Percentiles rank a stretch among this genome's conserved stretches.
Conservation (phyloP, 805 yeast genomes). For the Saturnispora zaruensis region DNA sequence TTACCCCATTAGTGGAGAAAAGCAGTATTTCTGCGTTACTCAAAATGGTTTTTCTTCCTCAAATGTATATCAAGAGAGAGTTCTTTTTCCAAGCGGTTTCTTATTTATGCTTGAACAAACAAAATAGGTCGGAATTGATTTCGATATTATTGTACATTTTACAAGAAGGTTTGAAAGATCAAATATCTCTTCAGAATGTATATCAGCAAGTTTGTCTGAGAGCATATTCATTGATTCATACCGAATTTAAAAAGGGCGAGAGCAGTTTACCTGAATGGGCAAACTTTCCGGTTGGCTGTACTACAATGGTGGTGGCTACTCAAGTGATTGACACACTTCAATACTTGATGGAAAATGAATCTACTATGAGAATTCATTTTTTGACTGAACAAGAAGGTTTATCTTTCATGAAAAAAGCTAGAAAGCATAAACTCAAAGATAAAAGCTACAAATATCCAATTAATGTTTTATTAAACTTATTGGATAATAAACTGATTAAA, state of each 20-base stretch:
- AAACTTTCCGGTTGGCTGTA: constrained; percentile 48
- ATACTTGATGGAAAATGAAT: constrained; percentile 56
- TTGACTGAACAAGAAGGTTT: constrained; percentile 66
- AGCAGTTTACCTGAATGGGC: constrained; percentile 1
- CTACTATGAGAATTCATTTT: constrained; percentile 63
- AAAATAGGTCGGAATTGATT: constrained; percentile 67
- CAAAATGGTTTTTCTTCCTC: constrained; percentile 66
- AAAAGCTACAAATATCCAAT: constrained; percentile 58
- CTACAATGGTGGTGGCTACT: constrained; percentile 64
- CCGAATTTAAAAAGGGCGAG: background rate
- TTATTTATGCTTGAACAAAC: constrained; percentile 65
- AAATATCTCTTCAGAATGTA: constrained; percentile 50
- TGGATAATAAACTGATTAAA: constrained; percentile 55
- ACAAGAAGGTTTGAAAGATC: constrained; percentile 65
- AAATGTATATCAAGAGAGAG: constrained; percentile 53
- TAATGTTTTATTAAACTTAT: constrained; percentile 52
- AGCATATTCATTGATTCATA: constrained; percentile 26
- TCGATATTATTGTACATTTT: constrained; percentile 58
- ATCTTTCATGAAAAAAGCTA: constrained; percentile 32
- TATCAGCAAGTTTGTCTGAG: constrained; percentile 49
- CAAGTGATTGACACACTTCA: constrained; percentile 73
- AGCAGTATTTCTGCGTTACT: constrained; percentile 67
- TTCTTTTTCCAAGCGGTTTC: constrained; percentile 56
- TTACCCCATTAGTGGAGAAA: constrained; percentile 65
- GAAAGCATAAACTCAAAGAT: constrained; percentile 30